Percentiles rank a stretch among this genome's conserved stretches.
These are phyloP conservation scores for Brassica carinata DNA, from an alignment of 345 rosid species.

Conservation along the genomic window DNA sequence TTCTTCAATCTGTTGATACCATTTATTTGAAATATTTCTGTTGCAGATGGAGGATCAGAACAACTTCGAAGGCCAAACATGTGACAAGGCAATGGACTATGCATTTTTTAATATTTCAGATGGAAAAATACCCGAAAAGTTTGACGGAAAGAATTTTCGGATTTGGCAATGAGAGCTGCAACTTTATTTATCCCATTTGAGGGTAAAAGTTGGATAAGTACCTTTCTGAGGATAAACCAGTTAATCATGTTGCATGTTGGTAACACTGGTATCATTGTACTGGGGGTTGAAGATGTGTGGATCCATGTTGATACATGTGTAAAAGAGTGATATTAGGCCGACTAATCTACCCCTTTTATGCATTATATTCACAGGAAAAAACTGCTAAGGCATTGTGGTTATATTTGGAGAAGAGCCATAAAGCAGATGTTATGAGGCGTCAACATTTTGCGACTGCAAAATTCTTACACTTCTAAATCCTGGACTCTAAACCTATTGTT, in stretches of 20 bases:
- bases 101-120: background rate
- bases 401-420: background rate
- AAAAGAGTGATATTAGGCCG: background rate
- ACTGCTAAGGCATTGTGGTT: background rate
- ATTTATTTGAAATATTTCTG: no score
- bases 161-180: no score
- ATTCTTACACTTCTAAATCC: background rate
- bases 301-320: background rate
- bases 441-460: background rate
- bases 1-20: no score
- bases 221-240: background rate
- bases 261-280: background rate
- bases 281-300: background rate
- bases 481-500: background rate
- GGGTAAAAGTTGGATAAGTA: no score
- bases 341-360: background rate
- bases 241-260: background rate
- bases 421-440: background rate
- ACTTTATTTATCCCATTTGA: no score
- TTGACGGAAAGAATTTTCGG: background rate
- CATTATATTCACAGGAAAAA: background rate
- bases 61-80: no score
- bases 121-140: background rate
- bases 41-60: no score
- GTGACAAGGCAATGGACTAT: no score